Evolutionary conservation across 345 rosid genomes (phyloP), one percentile per base, ranked within the genome.

Genomic region (Gossypium turneri): DNA sequence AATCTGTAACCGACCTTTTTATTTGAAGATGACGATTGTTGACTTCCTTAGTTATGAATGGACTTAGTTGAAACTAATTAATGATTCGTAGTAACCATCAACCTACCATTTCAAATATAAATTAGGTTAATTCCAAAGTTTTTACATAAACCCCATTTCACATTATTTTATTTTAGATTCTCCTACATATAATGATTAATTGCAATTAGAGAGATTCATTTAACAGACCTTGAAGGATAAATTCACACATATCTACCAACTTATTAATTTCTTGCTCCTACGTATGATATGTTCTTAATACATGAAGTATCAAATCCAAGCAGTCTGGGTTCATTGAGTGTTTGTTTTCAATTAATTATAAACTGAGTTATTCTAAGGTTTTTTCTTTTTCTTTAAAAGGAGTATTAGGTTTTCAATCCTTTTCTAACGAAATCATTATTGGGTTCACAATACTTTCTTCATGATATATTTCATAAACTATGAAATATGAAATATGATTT

Each of bases 401-500:
- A 34, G 41, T 34, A 34, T 4, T 34, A 34, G 41, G 41, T 34
- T 34, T 34, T 34, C 1, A 34, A 34, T 5, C 41, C 1, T 34
- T 34, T 34, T 34, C 41, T 34, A 5, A 34, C 1, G 0, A 34
- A 34, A 34, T 34, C 41, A 5, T 34, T 5, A 5, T 60, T 25
- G 64, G 43, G 29, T 6, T 60, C 0, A 27, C 11, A 6, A 61
- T 41, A 19, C 17, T 43, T 66, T 52, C 12, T 55, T 7, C 0
- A 17, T 4, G 6, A 8, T 8, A 53, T 29, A 13, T 34, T 34
- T 72, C 8, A 20, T 61, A 43, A 11, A 9, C 7, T 34, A 34
- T 34, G 41, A 34, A 34, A 5, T 27, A 27, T 27, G 29, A 27
- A 25, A 67, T 20, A 50, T 80, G 82, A 29, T 79, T 82, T 80